Base-by-base conservation (phyloP, 495 filamentous ascomycete species). In the Sphaerosporella brunnea region DNA sequence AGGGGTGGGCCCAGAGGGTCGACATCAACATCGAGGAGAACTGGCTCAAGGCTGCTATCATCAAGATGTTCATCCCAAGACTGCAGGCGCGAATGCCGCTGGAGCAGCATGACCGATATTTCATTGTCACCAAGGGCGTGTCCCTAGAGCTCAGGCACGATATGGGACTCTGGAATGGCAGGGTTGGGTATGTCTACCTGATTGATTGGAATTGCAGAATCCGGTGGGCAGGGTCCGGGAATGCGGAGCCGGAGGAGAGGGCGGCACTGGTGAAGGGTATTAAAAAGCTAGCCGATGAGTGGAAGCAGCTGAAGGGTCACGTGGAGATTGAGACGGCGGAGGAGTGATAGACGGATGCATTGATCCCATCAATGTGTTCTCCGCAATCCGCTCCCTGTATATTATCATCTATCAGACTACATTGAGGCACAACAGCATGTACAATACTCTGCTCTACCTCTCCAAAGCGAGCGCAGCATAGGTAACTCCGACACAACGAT, bases 181-280 rank as follows among this genome's bases (percentile, higher is more conserved):
- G 82, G 65, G 87, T 94, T 9, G 92, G 92, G 10, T 95, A 95
- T 68, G 82, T 85, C 21, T 99, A 93, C 66, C 68, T 99, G 47
- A 63, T 99, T 49, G 90, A 99, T 66, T 68, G 74, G 54, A 66
- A 84, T 38, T 92, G 84, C 65, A 79, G 73, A 65, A 95, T 99
- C 50, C 73, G 90, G 26, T 99, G 90, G 90, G 90, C 88, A 0
- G 90, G 82, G 2, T 87, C 84, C 63, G 90, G 84, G n/a, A 62
- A 68, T 32, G 79, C 82, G 11, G 70, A 77, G 37, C 68, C 64
- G 3, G 70, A 68, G 16, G 90, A 96, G 69, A 71, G 70, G 60
- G 74, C 79, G 45, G 71, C 74, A 2, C 55, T 99, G 54, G 75
- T 78, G 7, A 78, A 69, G 54, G 80, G 80, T 1, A 45, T 86